Evolutionary conservation across 1,139 yeast species (phyloP).

Genomic region (Blastobotrys ciferrii): DNA sequence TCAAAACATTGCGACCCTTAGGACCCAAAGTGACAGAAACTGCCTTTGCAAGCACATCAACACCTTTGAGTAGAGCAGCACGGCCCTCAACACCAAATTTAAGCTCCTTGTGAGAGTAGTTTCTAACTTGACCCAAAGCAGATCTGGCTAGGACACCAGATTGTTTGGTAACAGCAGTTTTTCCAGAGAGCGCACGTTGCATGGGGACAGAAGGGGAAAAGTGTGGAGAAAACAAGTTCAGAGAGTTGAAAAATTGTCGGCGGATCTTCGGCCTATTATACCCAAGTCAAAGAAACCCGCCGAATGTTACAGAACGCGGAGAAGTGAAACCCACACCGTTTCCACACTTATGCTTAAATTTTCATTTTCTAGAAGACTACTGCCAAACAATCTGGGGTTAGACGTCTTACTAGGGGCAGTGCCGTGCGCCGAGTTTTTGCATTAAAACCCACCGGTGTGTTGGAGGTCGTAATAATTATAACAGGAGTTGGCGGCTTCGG

Average conservation of each 20-base stretch:
- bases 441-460: no score
- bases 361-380: background rate
- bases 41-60: conserved; percentile 94
- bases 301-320: conserved; percentile 11
- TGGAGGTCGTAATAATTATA: no score
- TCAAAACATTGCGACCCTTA: conserved; percentile 95
- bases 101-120: conserved; percentile 81
- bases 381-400: background rate
- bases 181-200: conserved; percentile 31
- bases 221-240: conserved; percentile 10
- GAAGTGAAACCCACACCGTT: conserved; percentile 2
- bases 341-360: background rate
- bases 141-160: conserved; percentile 19
- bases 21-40: conserved; percentile 98
- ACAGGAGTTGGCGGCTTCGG: no score
- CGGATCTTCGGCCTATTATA: background rate
- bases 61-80: conserved; percentile 94
- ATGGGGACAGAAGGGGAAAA: conserved; percentile 17
- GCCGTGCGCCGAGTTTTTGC: no score
- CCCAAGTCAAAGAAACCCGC: conserved; percentile 11
- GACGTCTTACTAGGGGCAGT: no score
- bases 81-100: conserved; percentile 99
- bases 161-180: conserved; percentile 24
- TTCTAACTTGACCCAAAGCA: conserved; percentile 28
- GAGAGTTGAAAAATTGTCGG: conserved; percentile 7